phyloP scores from a whole-genome alignment of 768 basidiomycete genomes.

The Lactifluus echinatus region DNA sequence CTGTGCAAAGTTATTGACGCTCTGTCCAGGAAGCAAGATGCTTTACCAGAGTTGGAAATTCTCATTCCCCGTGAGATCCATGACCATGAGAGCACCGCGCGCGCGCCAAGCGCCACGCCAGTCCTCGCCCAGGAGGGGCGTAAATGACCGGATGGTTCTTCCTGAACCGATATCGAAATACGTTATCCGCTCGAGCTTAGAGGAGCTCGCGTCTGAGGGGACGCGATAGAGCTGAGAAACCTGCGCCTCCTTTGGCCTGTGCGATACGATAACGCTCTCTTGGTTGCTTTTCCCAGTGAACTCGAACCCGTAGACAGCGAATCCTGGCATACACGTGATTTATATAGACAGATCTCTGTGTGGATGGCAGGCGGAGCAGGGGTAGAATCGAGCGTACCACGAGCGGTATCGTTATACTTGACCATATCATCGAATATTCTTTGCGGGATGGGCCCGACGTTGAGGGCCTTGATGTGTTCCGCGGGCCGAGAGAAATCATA shows the following conservation, averaged over 20 bases:
- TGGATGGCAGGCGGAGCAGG: neutral
- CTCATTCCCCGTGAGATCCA: slow-evolving; percentile 36
- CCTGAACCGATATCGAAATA: slow-evolving; percentile 34
- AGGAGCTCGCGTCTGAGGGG: slow-evolving; percentile 23
- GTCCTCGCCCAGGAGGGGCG: slow-evolving; percentile 32
- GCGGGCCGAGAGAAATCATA: slow-evolving; percentile 32
- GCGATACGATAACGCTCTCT: slow-evolving; percentile 29
- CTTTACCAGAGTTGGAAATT: slow-evolving; percentile 36
- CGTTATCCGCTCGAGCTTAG: slow-evolving; percentile 30
- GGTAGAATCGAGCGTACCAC: slow-evolving; percentile 24
- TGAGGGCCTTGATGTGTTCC: slow-evolving; percentile 33
- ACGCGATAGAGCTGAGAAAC: slow-evolving; percentile 33
- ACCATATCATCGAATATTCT: slow-evolving; percentile 31
- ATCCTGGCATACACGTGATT: neutral
- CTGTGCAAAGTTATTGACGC: slow-evolving; percentile 1
- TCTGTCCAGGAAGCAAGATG: neutral
- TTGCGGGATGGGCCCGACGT: slow-evolving; percentile 28
- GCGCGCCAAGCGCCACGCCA: slow-evolving; percentile 33
- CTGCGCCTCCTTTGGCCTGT: slow-evolving; percentile 34
- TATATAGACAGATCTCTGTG: neutral
- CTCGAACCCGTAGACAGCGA: slow-evolving; percentile 1
- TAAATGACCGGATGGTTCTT: slow-evolving; percentile 28
- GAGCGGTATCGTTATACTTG: slow-evolving; percentile 33
- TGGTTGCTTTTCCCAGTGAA: slow-evolving; percentile 1
- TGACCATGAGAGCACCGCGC: slow-evolving; percentile 32